A percentile compares a stretch with the other conserved stretches of the same genome.
Evolutionary conservation across 441 rosid species (phyloP).

Genomic region (Capsella rubella): DNA sequence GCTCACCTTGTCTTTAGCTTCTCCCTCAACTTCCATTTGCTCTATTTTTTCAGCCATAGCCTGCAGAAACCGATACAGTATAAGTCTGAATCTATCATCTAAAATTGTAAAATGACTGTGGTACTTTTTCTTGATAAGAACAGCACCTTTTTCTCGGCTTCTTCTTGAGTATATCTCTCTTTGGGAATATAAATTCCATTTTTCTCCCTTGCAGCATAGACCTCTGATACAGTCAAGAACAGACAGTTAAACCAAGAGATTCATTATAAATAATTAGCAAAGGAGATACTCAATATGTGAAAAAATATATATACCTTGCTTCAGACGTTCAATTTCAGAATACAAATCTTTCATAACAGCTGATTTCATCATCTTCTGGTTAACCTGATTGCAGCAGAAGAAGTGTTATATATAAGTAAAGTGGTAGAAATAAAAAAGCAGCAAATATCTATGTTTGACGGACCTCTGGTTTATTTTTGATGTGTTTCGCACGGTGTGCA

Average conservation of each 20-base stretch:
- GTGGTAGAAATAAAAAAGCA: slow-evolving; percentile 15
- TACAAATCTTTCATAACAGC: slow-evolving; percentile 92
- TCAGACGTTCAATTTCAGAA: slow-evolving; percentile 90
- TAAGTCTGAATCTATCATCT: slow-evolving; percentile 26
- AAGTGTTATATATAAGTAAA: slow-evolving; percentile 34
- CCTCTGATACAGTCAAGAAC: slow-evolving; percentile 63
- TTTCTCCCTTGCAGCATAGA: slow-evolving; percentile 97
- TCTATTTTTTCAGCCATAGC: slow-evolving; percentile 99
- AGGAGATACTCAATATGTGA: slow-evolving; percentile 18
- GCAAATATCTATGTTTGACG: slow-evolving; percentile 29
- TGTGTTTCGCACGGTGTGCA: slow-evolving; percentile 98
- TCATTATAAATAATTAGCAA: slow-evolving; percentile 8
- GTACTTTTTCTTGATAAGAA: slow-evolving; percentile 20
- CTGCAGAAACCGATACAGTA: slow-evolving; percentile 48
- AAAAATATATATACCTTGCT: slow-evolving; percentile 67
- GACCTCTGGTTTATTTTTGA: slow-evolving; percentile 98
- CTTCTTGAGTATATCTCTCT: slow-evolving; percentile 92
- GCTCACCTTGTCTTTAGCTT: slow-evolving; percentile 83
- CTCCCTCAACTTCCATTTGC: slow-evolving; percentile 84
- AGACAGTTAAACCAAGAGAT: background rate
- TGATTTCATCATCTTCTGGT: slow-evolving; percentile 99
- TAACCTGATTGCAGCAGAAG: slow-evolving; percentile 63
- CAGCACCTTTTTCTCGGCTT: slow-evolving; percentile 93
- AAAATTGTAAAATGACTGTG: slow-evolving; percentile 21
- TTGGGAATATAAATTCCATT: slow-evolving; percentile 96